These are phyloP conservation scores for Xerocomellus chrysenteron DNA, from an alignment of 768 basidiomycete species.

Conservation along the genomic window DNA sequence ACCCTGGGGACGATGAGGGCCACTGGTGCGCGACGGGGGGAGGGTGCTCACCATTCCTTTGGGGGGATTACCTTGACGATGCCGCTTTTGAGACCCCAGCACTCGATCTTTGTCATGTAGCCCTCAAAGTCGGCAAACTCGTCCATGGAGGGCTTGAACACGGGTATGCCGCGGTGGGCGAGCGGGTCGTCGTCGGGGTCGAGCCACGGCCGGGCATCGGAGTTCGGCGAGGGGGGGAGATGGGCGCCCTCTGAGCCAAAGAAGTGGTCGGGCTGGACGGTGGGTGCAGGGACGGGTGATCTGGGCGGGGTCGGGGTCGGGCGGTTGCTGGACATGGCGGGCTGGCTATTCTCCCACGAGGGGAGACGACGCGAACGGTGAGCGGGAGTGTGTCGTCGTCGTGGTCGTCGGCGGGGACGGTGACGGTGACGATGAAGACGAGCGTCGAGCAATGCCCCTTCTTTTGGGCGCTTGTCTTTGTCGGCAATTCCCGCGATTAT, in stretches of 20 bases:
- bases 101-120: slow-evolving; percentile 83
- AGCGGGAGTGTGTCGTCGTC: not conserved
- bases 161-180: slow-evolving; percentile 89
- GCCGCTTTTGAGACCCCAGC: slow-evolving; percentile 88
- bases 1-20: slow-evolving; percentile 48
- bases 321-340: slow-evolving; percentile 25
- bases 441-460: too few species aligned
- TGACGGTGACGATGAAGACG: not conserved
- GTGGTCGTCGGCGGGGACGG: slow-evolving; percentile 10
- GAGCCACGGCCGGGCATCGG: slow-evolving; percentile 63
- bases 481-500: not conserved
- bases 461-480: slow-evolving; percentile 8
- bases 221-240: slow-evolving; percentile 59
- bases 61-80: slow-evolving; percentile 97
- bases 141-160: slow-evolving; percentile 91
- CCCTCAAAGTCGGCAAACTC: slow-evolving; percentile 91
- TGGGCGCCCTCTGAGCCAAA: slow-evolving; percentile 54
- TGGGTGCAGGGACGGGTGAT: slow-evolving; percentile 42
- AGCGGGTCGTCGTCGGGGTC: slow-evolving; percentile 79
- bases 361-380: not conserved
- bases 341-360: slow-evolving; percentile 7
- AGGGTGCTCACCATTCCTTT: slow-evolving; percentile 74
- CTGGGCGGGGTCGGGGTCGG: slow-evolving; percentile 40
- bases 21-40: slow-evolving; percentile 13
- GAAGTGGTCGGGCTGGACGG: slow-evolving; percentile 81